Base-by-base conservation (phyloP, 306 rosid genomes). In the Sphenostylis stenocarpa region DNA sequence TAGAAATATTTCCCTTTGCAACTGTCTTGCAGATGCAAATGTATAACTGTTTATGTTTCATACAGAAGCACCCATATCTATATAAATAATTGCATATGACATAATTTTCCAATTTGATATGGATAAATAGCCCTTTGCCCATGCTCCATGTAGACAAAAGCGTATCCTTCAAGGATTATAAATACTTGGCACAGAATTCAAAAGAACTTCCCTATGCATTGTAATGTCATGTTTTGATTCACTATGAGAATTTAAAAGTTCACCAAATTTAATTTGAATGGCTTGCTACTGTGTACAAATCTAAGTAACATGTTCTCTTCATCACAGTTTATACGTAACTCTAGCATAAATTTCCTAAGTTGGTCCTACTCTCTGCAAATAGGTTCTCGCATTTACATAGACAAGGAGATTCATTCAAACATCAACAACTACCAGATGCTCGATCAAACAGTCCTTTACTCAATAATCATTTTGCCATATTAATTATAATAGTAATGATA, bases 381-480 rank as follows among this genome's bases (percentile, higher is more conserved):
- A 16, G 21, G 45, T 72, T 60, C 70, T 72, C 36, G 5, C 55
- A 26, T 31, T 44, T 49, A 39, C 45, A 43, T 51, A 48, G 7
- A 67, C 4, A 39, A 68, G 67, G 53, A 71, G 33, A 60, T 58
- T 34, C 36, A 65, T 19, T 53, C 70, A 60, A 61, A 41, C 71
- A 65, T 44, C 60, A 41, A 49, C 21, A 60, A 57, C 67, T 70
- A 57, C n/a, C 39, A 77, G 3, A 64, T 52, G 73, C 5, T 52
- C 45, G 34, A 38, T 28, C 31, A 53, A 81, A 43, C 3, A 75
- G 19, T 43, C 28, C 21, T 73, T 72, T 64, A 39, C 62, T 41
- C 41, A 34, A 43, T 19, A 56, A 62, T 16, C 39, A 31, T 20
- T 16, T 13, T n/a, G 58, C 70, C 23, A 62, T n/a, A n/a, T n/a